Base-by-base conservation (phyloP, 805 yeast genomes). In the Clavispora asparagi region DNA sequence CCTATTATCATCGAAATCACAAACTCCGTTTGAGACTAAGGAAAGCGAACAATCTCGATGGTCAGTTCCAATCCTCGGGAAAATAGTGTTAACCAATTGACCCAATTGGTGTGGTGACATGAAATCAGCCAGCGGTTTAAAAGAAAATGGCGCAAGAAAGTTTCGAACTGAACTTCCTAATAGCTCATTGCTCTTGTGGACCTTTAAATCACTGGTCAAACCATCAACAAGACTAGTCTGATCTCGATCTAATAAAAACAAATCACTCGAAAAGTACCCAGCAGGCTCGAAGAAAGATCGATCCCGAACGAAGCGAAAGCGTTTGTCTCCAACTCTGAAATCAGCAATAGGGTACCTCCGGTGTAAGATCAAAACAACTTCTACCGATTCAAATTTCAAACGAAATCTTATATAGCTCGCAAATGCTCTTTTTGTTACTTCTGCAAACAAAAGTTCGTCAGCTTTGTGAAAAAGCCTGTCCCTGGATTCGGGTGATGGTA, bases 341-440 rank as follows among this genome's bases (percentile, higher is more conserved):
- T 52, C 56, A 31, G 45, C 45, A 17, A 50, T 36, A 16, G 50
- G 50, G n/a, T 50, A 42, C 33, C 52, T 36, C 23, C 30, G 37
- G 33, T 52, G 56, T 16, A 30, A 39, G 16, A 50, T 32, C 9
- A 52, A 30, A 13, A 44, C 42, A 16, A 45, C 40, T 29, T 46
- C 50, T 9, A 32, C 39, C n/a, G 48, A 42, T 12, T 30, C 31
- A n/a, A 51, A 14, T 8, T 35, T 31, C 16, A 52, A 46, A 11
- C 56, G 44, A 40, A 47, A 52, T 17, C 56, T 37, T 9, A 31
- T 27, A 36, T 52, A 52, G 8, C 54, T 43, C 8, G 46, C 14
- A 36, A 38, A 52, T 10, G 30, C 25, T 13, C 46, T 35, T 14
- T 47, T 42, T 4, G 28, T 43, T 11, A 51, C 54, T 7, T 46